These are phyloP conservation scores for Metschnikowia matae DNA, from an alignment of 805 yeast genomes.

Conservation along the genomic window DNA sequence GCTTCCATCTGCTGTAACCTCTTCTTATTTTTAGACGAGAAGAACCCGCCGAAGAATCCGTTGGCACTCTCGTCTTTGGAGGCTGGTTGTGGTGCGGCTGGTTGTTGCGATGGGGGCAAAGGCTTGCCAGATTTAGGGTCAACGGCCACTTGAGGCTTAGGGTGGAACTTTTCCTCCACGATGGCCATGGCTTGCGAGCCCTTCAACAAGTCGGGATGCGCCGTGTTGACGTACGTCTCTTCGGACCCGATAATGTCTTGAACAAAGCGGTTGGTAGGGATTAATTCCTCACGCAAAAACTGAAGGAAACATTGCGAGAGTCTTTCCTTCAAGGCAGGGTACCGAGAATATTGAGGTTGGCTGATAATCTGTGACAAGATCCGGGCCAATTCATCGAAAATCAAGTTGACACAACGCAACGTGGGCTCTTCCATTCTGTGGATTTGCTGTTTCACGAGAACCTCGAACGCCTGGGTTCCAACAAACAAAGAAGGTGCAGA, in stretches of 20 bases:
- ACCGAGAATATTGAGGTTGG: conserved; percentile 79
- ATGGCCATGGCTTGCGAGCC: conserved; percentile 94
- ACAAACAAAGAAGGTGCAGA: conserved; percentile 93
- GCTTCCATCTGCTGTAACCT: conserved; percentile 94
- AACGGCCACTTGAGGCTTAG: conserved; percentile 67
- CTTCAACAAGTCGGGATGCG: conserved; percentile 92
- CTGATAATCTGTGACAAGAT: conserved; percentile 79
- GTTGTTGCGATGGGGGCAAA: conserved; percentile 42
- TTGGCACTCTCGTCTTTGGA: conserved; percentile 45
- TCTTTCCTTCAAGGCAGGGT: conserved; percentile 87
- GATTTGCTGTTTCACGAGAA: conserved; percentile 71
- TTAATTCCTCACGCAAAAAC: conserved; percentile 69
- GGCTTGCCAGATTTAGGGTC: conserved; percentile 92
- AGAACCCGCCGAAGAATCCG: conserved; percentile 95
- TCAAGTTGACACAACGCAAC: conserved; percentile 78
- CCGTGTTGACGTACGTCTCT: conserved; percentile 93
- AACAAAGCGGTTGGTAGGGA: conserved; percentile 85
- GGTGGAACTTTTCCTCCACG: conserved; percentile 83
- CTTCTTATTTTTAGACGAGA: conserved; percentile 87
- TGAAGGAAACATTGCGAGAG: conserved; percentile 75
- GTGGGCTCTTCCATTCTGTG: conserved; percentile 93
- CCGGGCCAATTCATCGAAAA: conserved; percentile 92
- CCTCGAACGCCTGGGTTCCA: conserved; percentile 96
- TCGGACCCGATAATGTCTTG: conserved; percentile 79
- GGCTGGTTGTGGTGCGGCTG: conserved; percentile 23